A percentile compares a stretch with the other conserved stretches of the same genome.
Conservation (phyloP, 23 red algal species). For the Gracilaria gracilis region DNA sequence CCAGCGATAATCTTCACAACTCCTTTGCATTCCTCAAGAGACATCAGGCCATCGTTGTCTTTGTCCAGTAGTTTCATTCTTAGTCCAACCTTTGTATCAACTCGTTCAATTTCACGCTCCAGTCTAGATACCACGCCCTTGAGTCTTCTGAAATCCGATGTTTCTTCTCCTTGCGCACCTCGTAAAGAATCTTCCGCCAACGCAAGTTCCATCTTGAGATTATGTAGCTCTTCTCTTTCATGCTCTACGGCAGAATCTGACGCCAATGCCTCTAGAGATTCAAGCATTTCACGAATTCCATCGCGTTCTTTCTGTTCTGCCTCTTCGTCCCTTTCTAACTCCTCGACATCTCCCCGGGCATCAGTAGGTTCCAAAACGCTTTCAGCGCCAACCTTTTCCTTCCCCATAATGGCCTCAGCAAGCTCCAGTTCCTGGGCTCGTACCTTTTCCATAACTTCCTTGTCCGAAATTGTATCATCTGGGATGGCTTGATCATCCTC, state of each 20-base stretch:
- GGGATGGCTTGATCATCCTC: not conserved
- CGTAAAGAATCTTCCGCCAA: constrained; percentile 72
- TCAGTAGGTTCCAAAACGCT: not conserved
- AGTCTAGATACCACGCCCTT: constrained; percentile 74
- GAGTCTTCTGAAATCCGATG: constrained; percentile 78
- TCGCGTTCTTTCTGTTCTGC: constrained; percentile 70
- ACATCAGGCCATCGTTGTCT: constrained; percentile 97
- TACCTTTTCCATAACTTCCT: constrained; percentile 59
- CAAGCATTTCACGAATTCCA: constrained; percentile 55
- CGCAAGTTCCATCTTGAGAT: constrained; percentile 90
- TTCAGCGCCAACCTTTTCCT: not conserved
- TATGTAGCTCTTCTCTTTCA: constrained; percentile 88
- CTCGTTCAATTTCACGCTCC: constrained; percentile 86
- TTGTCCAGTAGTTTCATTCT: constrained; percentile 94
- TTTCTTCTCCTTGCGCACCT: constrained; percentile 53
- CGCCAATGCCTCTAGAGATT: constrained; percentile 82
- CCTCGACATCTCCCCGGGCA: constrained; percentile 25
- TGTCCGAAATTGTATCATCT: constrained; percentile 64
- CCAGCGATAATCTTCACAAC: constrained; percentile 65
- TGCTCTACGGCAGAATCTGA: constrained; percentile 81
- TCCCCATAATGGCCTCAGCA: constrained; percentile 26
- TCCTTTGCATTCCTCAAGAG: constrained; percentile 77
- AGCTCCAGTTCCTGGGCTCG: constrained; percentile 26
- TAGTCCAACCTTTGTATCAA: constrained; percentile 91
- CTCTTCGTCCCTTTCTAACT: constrained; percentile 62